These are phyloP conservation scores for Metschnikowia baotianmanensis DNA, from an alignment of 805 yeast genomes.

Conservation along the genomic window DNA sequence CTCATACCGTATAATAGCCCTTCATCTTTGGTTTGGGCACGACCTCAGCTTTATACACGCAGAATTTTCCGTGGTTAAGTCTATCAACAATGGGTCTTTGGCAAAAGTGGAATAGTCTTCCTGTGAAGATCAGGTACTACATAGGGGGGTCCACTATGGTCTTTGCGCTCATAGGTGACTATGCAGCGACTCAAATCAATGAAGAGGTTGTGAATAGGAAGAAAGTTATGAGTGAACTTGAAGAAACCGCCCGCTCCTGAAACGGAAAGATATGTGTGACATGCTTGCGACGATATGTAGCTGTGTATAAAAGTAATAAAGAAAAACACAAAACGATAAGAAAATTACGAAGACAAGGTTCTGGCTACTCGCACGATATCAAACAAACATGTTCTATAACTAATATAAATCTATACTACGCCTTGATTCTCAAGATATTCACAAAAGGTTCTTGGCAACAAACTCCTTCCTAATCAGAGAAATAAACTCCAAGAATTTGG, in stretches of 20 bases:
- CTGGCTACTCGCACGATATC: no score
- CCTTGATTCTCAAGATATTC: no score
- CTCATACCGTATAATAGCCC: no score
- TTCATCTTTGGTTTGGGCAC: slow-evolving; percentile 10
- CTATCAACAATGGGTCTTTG: slow-evolving; percentile 25
- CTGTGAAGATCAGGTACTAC: slow-evolving; percentile 39
- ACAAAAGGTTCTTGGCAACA: slow-evolving; percentile 30
- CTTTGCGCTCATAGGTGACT: slow-evolving; percentile 41
- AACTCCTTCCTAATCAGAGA: slow-evolving; percentile 53
- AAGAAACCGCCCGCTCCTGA: slow-evolving; percentile 1
- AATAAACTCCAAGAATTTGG: slow-evolving; percentile 68
- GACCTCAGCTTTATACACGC: slow-evolving; percentile 5
- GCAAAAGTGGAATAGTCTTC: slow-evolving; percentile 41
- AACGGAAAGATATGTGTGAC: no score
- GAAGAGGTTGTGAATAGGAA: slow-evolving; percentile 37
- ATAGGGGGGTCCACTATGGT: slow-evolving; percentile 40
- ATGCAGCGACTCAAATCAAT: slow-evolving; percentile 33
- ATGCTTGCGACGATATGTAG: not conserved
- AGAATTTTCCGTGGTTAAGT: not conserved
- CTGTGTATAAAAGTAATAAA: not conserved
- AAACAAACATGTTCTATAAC: no score
- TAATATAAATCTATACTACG: no score
- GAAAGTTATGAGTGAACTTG: slow-evolving; percentile 25
- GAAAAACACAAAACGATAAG: slow-evolving; percentile 1
- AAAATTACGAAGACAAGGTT: no score